Evolutionary conservation across 2,329 filamentous ascomycete genomes (phyloP).

Genomic region (Bipolaris gigantea): DNA sequence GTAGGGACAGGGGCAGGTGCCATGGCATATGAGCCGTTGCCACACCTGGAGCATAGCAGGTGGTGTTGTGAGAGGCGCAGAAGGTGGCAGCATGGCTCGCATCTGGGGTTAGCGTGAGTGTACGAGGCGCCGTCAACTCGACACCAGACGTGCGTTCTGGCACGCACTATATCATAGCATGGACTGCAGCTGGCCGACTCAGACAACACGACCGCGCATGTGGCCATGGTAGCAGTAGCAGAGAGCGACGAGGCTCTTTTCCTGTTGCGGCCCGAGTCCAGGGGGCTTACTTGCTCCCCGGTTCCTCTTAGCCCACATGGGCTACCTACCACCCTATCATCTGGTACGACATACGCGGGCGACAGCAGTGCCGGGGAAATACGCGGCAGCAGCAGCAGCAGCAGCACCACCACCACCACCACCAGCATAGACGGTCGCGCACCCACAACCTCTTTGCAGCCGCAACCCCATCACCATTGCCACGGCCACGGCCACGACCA

Average conservation of each 20-base stretch:
- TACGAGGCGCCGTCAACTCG: not conserved
- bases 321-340: slow-evolving; percentile 1
- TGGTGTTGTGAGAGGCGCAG: not conserved
- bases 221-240: not conserved
- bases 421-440: not conserved
- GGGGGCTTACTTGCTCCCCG: not conserved
- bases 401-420: too few relatives aligned
- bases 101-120: not conserved
- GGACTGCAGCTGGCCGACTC: not conserved
- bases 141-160: not conserved
- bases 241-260: slow-evolving; percentile 1
- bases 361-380: not conserved
- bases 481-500: not conserved
- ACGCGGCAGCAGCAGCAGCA: not conserved
- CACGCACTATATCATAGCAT: not conserved
- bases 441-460: slow-evolving; percentile 1
- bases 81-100: slow-evolving; percentile 1
- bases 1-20: not conserved
- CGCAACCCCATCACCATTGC: not conserved
- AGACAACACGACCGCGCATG: not conserved
- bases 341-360: not conserved
- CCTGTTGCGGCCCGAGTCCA: not conserved
- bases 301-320: not conserved
- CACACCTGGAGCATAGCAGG: slow-evolving; percentile 18
- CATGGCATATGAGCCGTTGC: slow-evolving; percentile 3